Percentiles rank a stretch among this genome's conserved stretches.
phyloP scores from a whole-genome alignment of 1,284 basidiomycete species.

The Inonotus obliquus region DNA sequence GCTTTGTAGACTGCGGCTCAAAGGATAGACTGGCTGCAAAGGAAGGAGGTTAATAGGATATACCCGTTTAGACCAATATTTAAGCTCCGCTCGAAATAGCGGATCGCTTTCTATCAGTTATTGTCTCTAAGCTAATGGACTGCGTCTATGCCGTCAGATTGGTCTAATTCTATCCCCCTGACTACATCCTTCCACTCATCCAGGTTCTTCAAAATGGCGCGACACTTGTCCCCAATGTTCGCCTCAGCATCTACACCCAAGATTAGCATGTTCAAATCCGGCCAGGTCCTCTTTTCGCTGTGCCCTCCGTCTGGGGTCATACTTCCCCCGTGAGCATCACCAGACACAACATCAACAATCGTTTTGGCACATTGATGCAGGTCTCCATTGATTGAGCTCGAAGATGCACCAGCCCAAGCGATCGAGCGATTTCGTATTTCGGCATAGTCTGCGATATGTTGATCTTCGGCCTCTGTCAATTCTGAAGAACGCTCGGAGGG shows the following conservation, averaged over 20 bases:
- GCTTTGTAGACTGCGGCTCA: too few species aligned
- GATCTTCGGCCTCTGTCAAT: neutral
- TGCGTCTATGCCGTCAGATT: too few species aligned
- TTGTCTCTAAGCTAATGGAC: too few species aligned
- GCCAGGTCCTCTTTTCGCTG: conserved; percentile 11
- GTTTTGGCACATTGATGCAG: conserved; percentile 6
- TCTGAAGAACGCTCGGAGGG: neutral
- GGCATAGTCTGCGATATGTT: conserved; percentile 11
- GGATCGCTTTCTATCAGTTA: too few species aligned
- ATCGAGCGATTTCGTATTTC: conserved; percentile 1
- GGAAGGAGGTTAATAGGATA: too few species aligned
- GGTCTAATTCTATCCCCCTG: conserved; percentile 14
- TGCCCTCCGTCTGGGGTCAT: neutral
- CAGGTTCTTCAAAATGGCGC: conserved; percentile 8
- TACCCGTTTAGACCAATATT: too few species aligned
- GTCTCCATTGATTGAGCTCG: conserved; percentile 11
- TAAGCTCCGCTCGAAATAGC: too few species aligned
- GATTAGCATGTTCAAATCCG: conserved; percentile 15
- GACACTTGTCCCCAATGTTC: conserved; percentile 19
- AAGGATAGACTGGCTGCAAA: too few species aligned
- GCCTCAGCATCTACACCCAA: conserved; percentile 18
- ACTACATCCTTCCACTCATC: conserved; percentile 20
- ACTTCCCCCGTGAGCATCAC: neutral
- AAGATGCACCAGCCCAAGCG: neutral
- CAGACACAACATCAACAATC: conserved; percentile 12